Evolutionary conservation across 768 basidiomycete genomes (phyloP).

Genomic region (Lentinula boryana): DNA sequence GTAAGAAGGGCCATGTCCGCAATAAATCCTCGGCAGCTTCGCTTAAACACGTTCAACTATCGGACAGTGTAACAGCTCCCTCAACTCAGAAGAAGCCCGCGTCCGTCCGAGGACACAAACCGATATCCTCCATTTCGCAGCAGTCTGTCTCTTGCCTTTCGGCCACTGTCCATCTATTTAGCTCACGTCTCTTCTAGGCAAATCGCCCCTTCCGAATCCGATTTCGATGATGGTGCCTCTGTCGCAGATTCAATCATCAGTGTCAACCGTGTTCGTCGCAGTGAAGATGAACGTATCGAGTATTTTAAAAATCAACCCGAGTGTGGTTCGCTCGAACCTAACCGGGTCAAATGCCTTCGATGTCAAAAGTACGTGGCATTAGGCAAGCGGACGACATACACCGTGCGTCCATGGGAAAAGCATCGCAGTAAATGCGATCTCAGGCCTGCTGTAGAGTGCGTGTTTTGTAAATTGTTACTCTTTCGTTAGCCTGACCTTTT

Average conservation of each 20-base stretch:
- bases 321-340: slow-evolving; percentile 46
- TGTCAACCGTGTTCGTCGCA: slow-evolving; percentile 40
- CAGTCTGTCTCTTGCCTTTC: neutral
- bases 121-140: slow-evolving; percentile 5
- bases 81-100: slow-evolving; percentile 12
- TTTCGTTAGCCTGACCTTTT: neutral
- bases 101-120: slow-evolving; percentile 12
- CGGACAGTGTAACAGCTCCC: slow-evolving; percentile 12
- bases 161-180: neutral
- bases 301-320: slow-evolving; percentile 60
- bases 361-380: slow-evolving; percentile 55
- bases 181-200: neutral
- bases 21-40: slow-evolving; percentile 22
- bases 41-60: slow-evolving; percentile 20
- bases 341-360: slow-evolving; percentile 51
- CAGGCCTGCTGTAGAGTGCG: slow-evolving; percentile 15
- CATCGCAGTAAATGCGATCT: slow-evolving; percentile 53
- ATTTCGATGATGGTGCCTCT: slow-evolving; percentile 44
- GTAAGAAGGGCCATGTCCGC: slow-evolving; percentile 21
- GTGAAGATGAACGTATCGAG: slow-evolving; percentile 55
- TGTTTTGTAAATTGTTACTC: neutral
- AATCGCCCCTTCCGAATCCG: slow-evolving; percentile 21
- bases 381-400: slow-evolving; percentile 48
- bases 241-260: slow-evolving; percentile 47
- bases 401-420: slow-evolving; percentile 55